A percentile compares a stretch with the other conserved stretches of the same genome.
Evolutionary conservation across 192 early-diverging fungal genomes (phyloP).

Genomic region (Mortierella antarctica): DNA sequence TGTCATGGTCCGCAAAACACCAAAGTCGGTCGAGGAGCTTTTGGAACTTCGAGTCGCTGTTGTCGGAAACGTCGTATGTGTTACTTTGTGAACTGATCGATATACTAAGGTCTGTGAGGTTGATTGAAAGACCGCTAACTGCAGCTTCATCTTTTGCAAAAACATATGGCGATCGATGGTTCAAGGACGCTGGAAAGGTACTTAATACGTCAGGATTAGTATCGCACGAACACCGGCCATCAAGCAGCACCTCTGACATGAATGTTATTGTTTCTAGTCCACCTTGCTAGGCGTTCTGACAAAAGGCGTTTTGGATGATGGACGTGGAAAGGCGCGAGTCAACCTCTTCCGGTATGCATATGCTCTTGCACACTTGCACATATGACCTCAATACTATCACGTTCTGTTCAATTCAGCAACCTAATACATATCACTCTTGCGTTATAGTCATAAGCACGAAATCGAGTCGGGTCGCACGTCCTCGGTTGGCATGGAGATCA

Average conservation of each 20-base stretch:
- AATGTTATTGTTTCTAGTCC: constrained; percentile 53
- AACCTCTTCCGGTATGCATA: constrained; percentile 78
- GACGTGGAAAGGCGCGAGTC: constrained; percentile 88
- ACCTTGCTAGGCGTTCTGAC: constrained; percentile 93
- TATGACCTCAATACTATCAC: background rate
- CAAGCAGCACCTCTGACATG: background rate
- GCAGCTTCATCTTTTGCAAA: background rate
- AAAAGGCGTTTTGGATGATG: constrained; percentile 91
- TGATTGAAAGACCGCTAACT: background rate
- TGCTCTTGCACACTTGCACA: background rate
- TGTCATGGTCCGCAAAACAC: constrained; percentile 77
- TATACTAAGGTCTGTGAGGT: background rate
- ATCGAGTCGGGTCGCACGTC: constrained; percentile 90
- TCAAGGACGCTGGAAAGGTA: constrained; percentile 77
- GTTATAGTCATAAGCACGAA: constrained; percentile 86
- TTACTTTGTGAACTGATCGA: constrained; percentile 5
- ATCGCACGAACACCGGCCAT: background rate
- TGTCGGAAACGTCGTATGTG: constrained; percentile 89
- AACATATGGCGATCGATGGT: too few species aligned
- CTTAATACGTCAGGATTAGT: background rate
- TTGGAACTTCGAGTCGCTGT: constrained; percentile 90
- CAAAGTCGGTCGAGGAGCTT: constrained; percentile 81
- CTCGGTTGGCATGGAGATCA: constrained; percentile 89
- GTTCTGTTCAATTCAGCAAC: background rate
- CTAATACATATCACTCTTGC: background rate